Conservation (phyloP, 75 land plant genomes). For the Picea sitchensis region DNA sequence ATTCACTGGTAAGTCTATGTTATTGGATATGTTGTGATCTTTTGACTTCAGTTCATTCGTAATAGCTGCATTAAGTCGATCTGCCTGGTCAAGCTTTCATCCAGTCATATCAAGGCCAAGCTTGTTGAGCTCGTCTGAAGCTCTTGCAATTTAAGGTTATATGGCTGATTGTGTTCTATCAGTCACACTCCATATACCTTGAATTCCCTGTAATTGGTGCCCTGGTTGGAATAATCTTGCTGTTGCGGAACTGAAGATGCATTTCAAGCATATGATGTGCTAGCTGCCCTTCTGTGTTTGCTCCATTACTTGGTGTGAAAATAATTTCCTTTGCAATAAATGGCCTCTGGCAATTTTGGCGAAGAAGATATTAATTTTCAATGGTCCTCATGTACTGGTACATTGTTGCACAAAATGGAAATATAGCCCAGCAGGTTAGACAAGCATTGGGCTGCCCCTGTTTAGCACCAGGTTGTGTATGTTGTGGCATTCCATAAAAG, state of each 20-base stretch:
- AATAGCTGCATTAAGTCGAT: slow-evolving; percentile 41
- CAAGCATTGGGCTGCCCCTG: neutral
- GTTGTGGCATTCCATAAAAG: neutral
- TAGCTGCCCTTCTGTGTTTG: neutral
- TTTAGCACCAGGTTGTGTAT: neutral
- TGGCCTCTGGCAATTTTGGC: slow-evolving; percentile 48
- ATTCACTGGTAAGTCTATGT: neutral
- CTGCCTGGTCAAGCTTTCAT: slow-evolving; percentile 16
- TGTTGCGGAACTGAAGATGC: slow-evolving; percentile 7
- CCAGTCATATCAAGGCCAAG: too few relatives aligned
- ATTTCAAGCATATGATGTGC: neutral
- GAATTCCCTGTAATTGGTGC: neutral
- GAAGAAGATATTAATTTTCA: slow-evolving; percentile 38
- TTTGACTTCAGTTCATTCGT: slow-evolving; percentile 30
- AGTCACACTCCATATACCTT: too few relatives aligned
- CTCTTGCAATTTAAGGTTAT: too few relatives aligned
- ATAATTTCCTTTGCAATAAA: slow-evolving; percentile 60
- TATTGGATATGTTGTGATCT: neutral
- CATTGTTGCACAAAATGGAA: slow-evolving; percentile 52
- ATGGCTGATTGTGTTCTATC: too few relatives aligned
- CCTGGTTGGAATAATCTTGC: slow-evolving; percentile 6
- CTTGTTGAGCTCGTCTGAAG: too few relatives aligned
- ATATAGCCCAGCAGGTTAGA: slow-evolving; percentile 71
- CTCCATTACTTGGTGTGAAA: slow-evolving; percentile 14
- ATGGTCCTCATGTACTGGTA: slow-evolving; percentile 54